Evolutionary conservation across 306 rosid genomes (phyloP).

Genomic region (Begonia masoniana): DNA sequence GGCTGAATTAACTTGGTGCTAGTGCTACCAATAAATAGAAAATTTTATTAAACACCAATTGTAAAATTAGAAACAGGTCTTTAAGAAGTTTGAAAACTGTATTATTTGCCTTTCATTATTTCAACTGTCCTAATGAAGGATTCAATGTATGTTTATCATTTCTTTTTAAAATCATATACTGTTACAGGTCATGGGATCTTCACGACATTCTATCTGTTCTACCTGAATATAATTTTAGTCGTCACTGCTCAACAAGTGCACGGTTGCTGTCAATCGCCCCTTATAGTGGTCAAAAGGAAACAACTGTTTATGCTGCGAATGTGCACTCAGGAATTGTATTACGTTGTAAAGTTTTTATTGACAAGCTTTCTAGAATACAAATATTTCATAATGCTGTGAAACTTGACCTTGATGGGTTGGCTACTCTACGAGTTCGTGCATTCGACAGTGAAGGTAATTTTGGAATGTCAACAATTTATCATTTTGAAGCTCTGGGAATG

Average conservation of each 20-base stretch:
- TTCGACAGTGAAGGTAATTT: conserved; percentile 72
- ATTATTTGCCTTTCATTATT: too few relatives aligned
- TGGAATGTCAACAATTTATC: background rate
- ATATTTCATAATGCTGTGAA: conserved; percentile 81
- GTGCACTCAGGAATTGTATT: conserved; percentile 52
- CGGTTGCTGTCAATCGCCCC: conserved; percentile 67
- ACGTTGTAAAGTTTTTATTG: conserved; percentile 91
- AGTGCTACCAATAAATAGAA: too few relatives aligned
- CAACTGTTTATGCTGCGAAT: conserved; percentile 86
- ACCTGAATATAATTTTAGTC: conserved; percentile 72
- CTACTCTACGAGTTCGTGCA: conserved; percentile 78
- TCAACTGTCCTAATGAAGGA: background rate
- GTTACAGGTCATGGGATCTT: conserved; percentile 90
- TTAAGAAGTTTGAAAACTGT: too few relatives aligned
- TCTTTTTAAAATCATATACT: background rate
- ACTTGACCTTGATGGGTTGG: conserved; percentile 95
- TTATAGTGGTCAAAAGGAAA: conserved; percentile 84
- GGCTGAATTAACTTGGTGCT: too few relatives aligned
- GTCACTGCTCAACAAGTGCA: conserved; percentile 83
- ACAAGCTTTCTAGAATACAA: conserved; percentile 70
- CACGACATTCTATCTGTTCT: conserved; percentile 68
- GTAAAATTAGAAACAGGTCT: too few relatives aligned
- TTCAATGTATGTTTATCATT: background rate
- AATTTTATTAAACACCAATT: too few relatives aligned
- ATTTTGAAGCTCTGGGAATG: too few relatives aligned